Evolutionary conservation across 345 rosid species (phyloP).

Genomic region (Eucalyptus virginea): DNA sequence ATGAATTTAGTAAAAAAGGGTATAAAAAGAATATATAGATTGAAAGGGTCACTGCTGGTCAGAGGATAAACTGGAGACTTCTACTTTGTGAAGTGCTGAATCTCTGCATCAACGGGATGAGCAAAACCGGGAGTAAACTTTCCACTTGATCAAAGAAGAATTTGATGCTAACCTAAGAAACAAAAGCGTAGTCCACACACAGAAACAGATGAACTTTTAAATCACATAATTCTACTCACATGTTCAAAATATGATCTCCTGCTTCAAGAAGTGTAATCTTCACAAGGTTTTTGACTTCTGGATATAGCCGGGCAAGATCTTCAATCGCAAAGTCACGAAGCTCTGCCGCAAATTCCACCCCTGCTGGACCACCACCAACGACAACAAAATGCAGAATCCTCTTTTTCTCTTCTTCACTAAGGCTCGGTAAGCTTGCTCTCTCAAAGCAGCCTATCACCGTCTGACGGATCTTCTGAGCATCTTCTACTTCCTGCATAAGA

Average conservation of each 20-base stretch:
- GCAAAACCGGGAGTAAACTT: not conserved
- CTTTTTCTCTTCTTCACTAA: constrained; percentile 63
- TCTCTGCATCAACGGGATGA: not conserved
- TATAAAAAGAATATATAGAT: not conserved
- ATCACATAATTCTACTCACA: constrained; percentile 15
- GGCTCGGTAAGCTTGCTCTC: constrained; percentile 52
- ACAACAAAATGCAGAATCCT: constrained; percentile 74
- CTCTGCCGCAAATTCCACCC: constrained; percentile 91
- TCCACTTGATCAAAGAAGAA: not conserved
- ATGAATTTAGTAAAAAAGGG: not conserved
- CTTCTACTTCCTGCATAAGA: constrained; percentile 50
- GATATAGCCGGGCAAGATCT: constrained; percentile 56
- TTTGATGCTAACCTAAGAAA: not conserved
- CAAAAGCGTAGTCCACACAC: not conserved
- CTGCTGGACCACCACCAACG: constrained; percentile 86
- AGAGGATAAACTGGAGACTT: not conserved
- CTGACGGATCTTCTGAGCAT: constrained; percentile 55
- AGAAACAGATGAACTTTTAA: not conserved
- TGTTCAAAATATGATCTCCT: constrained; percentile 68
- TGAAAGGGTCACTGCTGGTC: not conserved
- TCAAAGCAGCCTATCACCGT: constrained; percentile 66
- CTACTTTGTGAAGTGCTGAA: not conserved
- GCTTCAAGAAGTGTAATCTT: constrained; percentile 78
- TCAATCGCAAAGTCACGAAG: constrained; percentile 57
- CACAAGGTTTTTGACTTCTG: constrained; percentile 25